Percentiles rank a stretch among this genome's conserved stretches.
Evolutionary conservation across 176 grass and related monocot genomes (phyloP).

Genomic region (Thinopyrum elongatum): DNA sequence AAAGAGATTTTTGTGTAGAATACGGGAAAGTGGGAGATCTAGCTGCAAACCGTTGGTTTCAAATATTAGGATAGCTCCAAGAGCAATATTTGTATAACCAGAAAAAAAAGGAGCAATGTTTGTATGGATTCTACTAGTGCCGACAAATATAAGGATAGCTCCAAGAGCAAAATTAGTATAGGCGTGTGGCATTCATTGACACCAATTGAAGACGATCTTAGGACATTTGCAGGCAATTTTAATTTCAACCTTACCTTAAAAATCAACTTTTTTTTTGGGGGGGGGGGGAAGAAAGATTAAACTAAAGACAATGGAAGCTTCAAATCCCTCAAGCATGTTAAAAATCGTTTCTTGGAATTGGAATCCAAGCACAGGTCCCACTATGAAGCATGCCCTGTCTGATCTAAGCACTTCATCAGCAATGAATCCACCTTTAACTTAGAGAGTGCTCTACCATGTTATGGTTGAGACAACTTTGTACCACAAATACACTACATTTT

Average conservation of each 20-base stretch:
- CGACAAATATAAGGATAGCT: background rate
- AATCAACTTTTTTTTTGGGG: background rate
- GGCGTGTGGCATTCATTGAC: background rate
- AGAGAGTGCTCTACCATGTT: background rate
- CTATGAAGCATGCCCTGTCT: background rate
- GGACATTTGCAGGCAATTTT: background rate
- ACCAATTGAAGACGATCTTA: background rate
- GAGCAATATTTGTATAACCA: background rate
- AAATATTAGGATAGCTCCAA: constrained; percentile 17
- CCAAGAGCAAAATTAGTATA: background rate
- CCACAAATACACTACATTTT: background rate
- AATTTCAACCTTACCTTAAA: background rate
- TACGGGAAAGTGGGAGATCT: background rate
- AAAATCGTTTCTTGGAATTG: background rate
- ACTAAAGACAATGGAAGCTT: background rate
- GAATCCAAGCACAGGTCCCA: background rate
- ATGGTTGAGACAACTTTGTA: background rate
- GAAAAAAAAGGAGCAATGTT: background rate
- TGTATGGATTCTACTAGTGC: background rate
- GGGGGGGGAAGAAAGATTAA: background rate
- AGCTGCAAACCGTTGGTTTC: background rate
- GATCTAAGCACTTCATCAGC: background rate
- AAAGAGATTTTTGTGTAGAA: background rate
- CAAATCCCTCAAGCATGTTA: background rate
- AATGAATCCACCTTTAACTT: background rate